Conservation (phyloP, 371 early-diverging fungal genomes). For the Dipsacomyces acuminosporus region DNA sequence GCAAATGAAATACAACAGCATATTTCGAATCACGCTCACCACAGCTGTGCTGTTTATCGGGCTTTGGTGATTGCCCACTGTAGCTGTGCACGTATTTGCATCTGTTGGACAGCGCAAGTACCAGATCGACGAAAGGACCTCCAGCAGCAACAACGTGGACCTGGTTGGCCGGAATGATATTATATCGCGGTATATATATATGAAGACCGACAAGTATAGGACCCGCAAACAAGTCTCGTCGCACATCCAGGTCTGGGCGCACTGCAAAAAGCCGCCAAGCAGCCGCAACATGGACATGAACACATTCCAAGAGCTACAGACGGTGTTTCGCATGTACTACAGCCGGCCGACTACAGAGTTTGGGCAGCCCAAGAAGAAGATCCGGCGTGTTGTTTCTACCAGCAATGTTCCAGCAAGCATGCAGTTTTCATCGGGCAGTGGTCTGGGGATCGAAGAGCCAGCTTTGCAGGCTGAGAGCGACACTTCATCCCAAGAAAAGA, state of each 20-base stretch:
- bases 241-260: conserved; percentile 73
- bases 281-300: conserved; percentile 31
- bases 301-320: conserved; percentile 37
- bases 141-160: conserved; percentile 50
- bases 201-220: conserved; percentile 59
- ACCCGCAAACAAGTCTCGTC: conserved; percentile 77
- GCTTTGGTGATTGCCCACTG: not conserved
- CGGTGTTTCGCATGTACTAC: conserved; percentile 34
- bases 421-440: conserved; percentile 1
- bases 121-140: conserved; percentile 30
- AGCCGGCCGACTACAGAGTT: conserved; percentile 32
- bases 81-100: conserved; percentile 42
- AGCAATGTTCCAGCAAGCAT: conserved; percentile 14
- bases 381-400: conserved; percentile 35
- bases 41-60: no score
- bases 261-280: conserved; percentile 58
- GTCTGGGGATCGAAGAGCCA: conserved; percentile 13
- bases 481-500: conserved; percentile 5
- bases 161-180: conserved; percentile 71
- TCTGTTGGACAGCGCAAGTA: conserved; percentile 46
- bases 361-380: conserved; percentile 26
- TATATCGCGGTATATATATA: conserved; percentile 68
- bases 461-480: not conserved
- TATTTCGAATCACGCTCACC: no score
- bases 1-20: no score